Evolutionary conservation across 2,329 filamentous ascomycete genomes (phyloP).

Genomic region (Alternaria hordeiaustralica): DNA sequence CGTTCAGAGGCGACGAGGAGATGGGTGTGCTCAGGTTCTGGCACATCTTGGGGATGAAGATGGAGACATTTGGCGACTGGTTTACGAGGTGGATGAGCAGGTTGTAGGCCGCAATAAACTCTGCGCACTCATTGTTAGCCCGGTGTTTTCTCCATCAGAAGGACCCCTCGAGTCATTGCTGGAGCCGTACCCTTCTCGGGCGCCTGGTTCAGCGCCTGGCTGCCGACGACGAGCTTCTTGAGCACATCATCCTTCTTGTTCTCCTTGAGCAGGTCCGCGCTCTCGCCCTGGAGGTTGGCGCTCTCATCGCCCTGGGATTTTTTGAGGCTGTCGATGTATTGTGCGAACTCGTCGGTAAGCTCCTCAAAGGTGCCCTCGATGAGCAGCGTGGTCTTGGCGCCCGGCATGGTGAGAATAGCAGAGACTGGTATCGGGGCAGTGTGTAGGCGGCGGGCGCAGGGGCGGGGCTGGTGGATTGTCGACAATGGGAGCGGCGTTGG

Average conservation of each 20-base stretch:
- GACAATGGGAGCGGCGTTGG: slow-evolving; percentile 29
- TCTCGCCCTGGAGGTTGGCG: slow-evolving; percentile 63
- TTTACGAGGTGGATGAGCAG: slow-evolving; percentile 91
- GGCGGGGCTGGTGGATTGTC: slow-evolving; percentile 31
- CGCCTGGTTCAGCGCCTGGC: slow-evolving; percentile 77
- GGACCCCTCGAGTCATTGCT: neutral
- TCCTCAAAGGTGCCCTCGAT: slow-evolving; percentile 95
- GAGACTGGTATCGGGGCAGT: slow-evolving; percentile 29
- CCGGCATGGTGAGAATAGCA: slow-evolving; percentile 59
- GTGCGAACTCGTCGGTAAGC: slow-evolving; percentile 90
- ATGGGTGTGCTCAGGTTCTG: slow-evolving; percentile 84
- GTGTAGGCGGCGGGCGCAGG: slow-evolving; percentile 21
- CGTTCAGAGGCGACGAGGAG: slow-evolving; percentile 83
- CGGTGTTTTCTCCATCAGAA: slow-evolving; percentile 7
- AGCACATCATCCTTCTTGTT: slow-evolving; percentile 82
- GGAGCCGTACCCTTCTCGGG: slow-evolving; percentile 76
- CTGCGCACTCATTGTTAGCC: slow-evolving; percentile 54
- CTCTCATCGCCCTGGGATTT: slow-evolving; percentile 64
- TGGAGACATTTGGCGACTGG: slow-evolving; percentile 83
- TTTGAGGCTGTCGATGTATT: slow-evolving; percentile 86
- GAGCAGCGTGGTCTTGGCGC: slow-evolving; percentile 67
- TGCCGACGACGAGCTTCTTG: slow-evolving; percentile 85
- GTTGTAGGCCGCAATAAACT: slow-evolving; percentile 96
- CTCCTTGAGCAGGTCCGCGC: slow-evolving; percentile 72
- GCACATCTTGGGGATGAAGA: slow-evolving; percentile 88